phyloP scores from a whole-genome alignment of 2,329 filamentous ascomycete species.

The Xylariaceae sp. region DNA sequence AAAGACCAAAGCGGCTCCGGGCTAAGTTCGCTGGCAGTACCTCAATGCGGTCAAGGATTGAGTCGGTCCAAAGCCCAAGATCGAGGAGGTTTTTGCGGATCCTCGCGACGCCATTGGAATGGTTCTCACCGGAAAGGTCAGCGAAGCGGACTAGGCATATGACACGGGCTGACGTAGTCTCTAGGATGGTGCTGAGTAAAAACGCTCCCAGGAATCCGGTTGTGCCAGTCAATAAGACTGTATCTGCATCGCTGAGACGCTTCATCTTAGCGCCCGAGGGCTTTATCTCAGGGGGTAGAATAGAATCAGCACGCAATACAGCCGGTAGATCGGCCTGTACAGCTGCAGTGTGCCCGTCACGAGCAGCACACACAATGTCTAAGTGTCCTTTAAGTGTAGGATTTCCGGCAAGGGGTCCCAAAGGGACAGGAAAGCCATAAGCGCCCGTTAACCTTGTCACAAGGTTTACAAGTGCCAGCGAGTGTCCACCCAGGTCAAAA shows the following conservation, averaged over 20 bases:
- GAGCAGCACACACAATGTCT: conserved; percentile 68
- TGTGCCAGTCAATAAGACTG: conserved; percentile 72
- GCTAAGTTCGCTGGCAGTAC: conserved; percentile 75
- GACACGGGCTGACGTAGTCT: conserved; percentile 69
- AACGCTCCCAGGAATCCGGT: conserved; percentile 80
- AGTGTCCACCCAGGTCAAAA: conserved; percentile 81
- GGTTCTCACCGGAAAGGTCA: conserved; percentile 66
- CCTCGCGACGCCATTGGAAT: conserved; percentile 69
- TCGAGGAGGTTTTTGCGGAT: conserved; percentile 78
- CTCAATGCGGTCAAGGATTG: conserved; percentile 76
- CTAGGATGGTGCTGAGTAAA: conserved; percentile 68
- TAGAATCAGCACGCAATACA: conserved; percentile 67
- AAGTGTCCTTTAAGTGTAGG: conserved; percentile 75
- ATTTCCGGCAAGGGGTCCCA: conserved; percentile 70
- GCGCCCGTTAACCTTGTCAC: conserved; percentile 69
- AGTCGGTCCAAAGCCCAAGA: conserved; percentile 75
- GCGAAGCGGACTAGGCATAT: conserved; percentile 74
- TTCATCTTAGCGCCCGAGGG: conserved; percentile 56
- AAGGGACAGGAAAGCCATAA: conserved; percentile 73
- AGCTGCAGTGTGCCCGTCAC: conserved; percentile 73
- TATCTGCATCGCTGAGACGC: conserved; percentile 66
- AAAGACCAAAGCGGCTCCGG: conserved; percentile 68
- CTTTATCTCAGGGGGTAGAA: conserved; percentile 70
- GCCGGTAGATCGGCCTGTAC: conserved; percentile 76
- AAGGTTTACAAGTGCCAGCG: conserved; percentile 74